Percentiles rank a stretch among this genome's conserved stretches.
Conservation (phyloP, 768 basidiomycete species). For the Termitomyces sp. region DNA sequence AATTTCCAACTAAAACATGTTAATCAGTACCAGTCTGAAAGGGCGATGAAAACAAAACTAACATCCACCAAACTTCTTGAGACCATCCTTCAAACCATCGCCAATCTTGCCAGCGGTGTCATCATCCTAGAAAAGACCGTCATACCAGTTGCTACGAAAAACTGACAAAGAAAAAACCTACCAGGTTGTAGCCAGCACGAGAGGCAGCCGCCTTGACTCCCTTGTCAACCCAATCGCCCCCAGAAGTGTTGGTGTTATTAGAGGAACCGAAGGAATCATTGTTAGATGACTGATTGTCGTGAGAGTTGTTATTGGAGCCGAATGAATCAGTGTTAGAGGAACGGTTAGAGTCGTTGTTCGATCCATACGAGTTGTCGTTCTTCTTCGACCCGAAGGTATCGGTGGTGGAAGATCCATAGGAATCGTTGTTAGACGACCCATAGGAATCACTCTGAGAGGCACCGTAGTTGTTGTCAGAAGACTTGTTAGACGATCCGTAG, state of each 20-base stretch:
- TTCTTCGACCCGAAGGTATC: no score
- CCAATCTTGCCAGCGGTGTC: conserved; percentile 32
- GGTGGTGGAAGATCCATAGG: conserved; percentile 13
- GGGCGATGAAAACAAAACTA: neutral
- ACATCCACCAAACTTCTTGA: conserved; percentile 30
- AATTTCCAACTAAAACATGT: neutral
- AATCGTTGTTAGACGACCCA: conserved; percentile 4
- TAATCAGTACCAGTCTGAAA: neutral
- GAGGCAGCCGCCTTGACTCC: conserved; percentile 31
- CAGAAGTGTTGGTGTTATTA: conserved; percentile 12
- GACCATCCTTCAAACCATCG: conserved; percentile 26
- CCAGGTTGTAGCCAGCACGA: conserved; percentile 39
- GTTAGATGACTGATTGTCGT: conserved; percentile 2
- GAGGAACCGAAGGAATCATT: conserved; percentile 14
- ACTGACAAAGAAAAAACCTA: conserved; percentile 11
- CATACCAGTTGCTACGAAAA: neutral
- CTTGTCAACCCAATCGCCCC: conserved; percentile 21
- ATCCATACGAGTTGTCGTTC: neutral
- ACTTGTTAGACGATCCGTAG: neutral
- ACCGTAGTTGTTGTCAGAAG: no score
- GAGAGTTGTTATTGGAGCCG: conserved; percentile 8
- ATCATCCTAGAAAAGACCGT: conserved; percentile 21
- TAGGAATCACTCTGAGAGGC: no score
- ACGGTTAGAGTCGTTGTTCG: neutral
- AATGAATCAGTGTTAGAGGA: conserved; percentile 5